A percentile compares a stretch with the other conserved stretches of the same genome.
These are phyloP conservation scores for Xylaria sp. DNA, from an alignment of 495 filamentous ascomycete genomes.

Conservation along the genomic window DNA sequence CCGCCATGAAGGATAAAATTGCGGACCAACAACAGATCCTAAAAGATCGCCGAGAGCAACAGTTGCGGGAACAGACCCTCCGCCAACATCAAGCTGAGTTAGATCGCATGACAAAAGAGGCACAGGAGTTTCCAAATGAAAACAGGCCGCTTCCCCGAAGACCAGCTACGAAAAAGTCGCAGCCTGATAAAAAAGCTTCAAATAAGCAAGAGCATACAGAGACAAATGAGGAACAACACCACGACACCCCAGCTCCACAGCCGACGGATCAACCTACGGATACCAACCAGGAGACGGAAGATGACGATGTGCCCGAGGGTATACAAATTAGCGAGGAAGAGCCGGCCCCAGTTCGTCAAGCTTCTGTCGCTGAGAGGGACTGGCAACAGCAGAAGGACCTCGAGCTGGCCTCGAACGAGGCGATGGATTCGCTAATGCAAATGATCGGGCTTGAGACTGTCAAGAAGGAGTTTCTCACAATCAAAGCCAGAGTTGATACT, in stretches of 20 bases:
- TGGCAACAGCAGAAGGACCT: conserved; percentile 43
- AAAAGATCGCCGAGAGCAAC: conserved; percentile 55
- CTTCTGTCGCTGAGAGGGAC: conserved; percentile 32
- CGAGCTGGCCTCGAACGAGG: conserved; percentile 37
- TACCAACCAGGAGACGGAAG: not conserved
- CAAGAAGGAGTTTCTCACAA: conserved; percentile 67
- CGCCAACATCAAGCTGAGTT: conserved; percentile 44
- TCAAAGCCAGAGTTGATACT: conserved; percentile 73
- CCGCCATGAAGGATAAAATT: conserved; percentile 57
- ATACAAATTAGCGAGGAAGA: not conserved
- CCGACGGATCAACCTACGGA: conserved; percentile 10
- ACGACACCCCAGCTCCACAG: not conserved
- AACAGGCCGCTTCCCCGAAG: not conserved
- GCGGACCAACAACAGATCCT: conserved; percentile 49
- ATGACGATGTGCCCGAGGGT: conserved; percentile 26
- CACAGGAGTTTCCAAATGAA: conserved; percentile 27
- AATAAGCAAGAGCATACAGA: not conserved
- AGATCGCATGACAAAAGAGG: conserved; percentile 32
- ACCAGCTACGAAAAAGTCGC: not conserved
- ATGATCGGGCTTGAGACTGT: conserved; percentile 78
- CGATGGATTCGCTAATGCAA: conserved; percentile 70
- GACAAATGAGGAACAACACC: not conserved
- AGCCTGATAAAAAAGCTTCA: not conserved
- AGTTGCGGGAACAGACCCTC: conserved; percentile 53
- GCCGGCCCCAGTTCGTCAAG: not conserved